These are phyloP conservation scores for Alnus glutinosa DNA, from an alignment of 306 rosid genomes.

Conservation along the genomic window DNA sequence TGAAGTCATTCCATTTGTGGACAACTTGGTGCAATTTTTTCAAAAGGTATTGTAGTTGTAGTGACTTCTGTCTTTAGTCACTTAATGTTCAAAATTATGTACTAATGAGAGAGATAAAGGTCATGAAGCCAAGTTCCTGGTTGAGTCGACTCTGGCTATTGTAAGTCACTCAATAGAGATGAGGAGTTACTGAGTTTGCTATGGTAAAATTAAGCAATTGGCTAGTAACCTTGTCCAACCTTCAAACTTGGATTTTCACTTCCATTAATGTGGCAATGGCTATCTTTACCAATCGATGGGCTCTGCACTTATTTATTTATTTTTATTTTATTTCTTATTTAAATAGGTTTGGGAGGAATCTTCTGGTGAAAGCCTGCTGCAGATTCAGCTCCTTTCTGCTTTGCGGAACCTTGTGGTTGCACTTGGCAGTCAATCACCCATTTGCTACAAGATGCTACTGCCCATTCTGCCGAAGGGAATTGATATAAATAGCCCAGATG, in stretches of 20 bases:
- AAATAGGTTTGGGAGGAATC: slow-evolving; percentile 91
- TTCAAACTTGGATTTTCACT: slow-evolving; percentile 27
- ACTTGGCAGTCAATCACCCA: slow-evolving; percentile 79
- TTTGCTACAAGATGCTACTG: slow-evolving; percentile 76
- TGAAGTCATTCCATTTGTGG: slow-evolving; percentile 75
- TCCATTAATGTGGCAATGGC: slow-evolving; percentile 20
- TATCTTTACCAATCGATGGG: slow-evolving; percentile 12
- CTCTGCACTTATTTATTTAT: neutral
- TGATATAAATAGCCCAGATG: slow-evolving; percentile 88
- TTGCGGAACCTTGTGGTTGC: slow-evolving; percentile 88
- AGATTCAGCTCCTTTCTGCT: slow-evolving; percentile 93
- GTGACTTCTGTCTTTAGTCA: slow-evolving; percentile 10
- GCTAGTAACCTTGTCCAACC: slow-evolving; percentile 4
- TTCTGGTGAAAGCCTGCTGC: slow-evolving; percentile 90
- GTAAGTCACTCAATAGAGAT: slow-evolving; percentile 16
- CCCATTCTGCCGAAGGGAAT: slow-evolving; percentile 85
- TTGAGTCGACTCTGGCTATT: slow-evolving; percentile 15
- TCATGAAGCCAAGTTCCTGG: slow-evolving; percentile 4
- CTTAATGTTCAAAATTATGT: neutral
- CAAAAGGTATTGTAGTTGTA: slow-evolving; percentile 60
- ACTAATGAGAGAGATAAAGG: neutral
- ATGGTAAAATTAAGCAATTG: neutral
- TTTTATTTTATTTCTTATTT: slow-evolving; percentile 21
- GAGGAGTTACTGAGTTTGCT: slow-evolving; percentile 21
- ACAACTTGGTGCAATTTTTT: slow-evolving; percentile 78